These are phyloP conservation scores for Monocercomonoides exilis DNA, from an alignment of 78 protist genomes.

Conservation along the genomic window DNA sequence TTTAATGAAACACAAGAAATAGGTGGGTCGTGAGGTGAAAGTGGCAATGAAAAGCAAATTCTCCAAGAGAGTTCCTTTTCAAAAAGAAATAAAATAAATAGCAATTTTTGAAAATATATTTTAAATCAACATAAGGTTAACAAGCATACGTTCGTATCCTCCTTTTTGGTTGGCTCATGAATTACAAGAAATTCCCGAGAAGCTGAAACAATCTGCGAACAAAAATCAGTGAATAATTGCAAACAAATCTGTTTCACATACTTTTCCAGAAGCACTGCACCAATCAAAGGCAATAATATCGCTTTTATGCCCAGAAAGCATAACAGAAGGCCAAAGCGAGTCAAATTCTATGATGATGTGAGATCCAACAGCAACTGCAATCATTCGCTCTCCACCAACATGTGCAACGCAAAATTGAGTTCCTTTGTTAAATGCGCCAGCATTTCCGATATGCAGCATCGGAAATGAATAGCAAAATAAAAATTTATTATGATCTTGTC, in stretches of 20 bases:
- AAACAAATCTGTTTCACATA: not conserved
- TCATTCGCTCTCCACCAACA: not conserved
- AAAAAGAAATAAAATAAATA: too few species aligned
- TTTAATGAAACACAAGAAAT: not conserved
- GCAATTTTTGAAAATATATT: not conserved
- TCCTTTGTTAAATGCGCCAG: too few species aligned
- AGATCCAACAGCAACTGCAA: not conserved
- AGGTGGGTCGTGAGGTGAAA: not conserved
- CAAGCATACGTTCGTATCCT: not conserved
- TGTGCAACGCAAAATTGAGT: too few species aligned
- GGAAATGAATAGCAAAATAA: too few species aligned
- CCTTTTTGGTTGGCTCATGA: not conserved
- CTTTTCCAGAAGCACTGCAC: not conserved
- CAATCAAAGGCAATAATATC: not conserved
- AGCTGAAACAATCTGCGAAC: not conserved
- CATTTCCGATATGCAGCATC: too few species aligned
- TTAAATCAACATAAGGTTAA: not conserved
- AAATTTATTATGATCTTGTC: too few species aligned
- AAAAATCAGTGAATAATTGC: not conserved
- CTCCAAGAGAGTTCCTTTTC: not conserved
- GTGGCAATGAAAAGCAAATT: not conserved
- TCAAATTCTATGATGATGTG: not conserved
- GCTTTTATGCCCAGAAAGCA: not conserved
- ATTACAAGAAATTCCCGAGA: not conserved
- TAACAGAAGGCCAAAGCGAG: not conserved